Percentiles rank a stretch among this genome's conserved stretches.
phyloP scores from a whole-genome alignment of 2,329 filamentous ascomycete genomes.

The Dactylellina sp. region DNA sequence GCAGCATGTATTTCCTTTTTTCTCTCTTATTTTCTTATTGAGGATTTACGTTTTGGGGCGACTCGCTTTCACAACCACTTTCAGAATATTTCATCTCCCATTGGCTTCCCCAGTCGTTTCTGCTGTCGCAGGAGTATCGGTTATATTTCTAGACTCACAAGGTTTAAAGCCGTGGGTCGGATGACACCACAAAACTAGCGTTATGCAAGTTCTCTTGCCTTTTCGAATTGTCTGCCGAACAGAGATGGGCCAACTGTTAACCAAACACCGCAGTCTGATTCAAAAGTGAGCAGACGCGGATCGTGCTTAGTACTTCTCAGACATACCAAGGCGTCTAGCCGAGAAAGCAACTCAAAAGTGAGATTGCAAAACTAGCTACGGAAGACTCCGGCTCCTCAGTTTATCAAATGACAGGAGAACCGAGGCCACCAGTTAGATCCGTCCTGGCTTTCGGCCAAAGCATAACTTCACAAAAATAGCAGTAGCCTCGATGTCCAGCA shows the following conservation, averaged over 20 bases:
- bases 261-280: constrained; percentile 15
- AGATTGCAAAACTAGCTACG: constrained; percentile 1
- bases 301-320: background rate
- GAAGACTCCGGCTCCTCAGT: constrained; percentile 23
- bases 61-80: constrained; percentile 35
- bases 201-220: constrained; percentile 47
- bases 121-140: constrained; percentile 34
- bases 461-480: too few relatives aligned
- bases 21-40: background rate
- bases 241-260: constrained; percentile 3
- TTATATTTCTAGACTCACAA: constrained; percentile 43
- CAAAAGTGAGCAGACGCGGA: constrained; percentile 1
- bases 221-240: constrained; percentile 48
- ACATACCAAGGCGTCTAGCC: constrained; percentile 26
- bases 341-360: constrained; percentile 36
- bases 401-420: constrained; percentile 20
- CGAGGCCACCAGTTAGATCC: constrained; percentile 5
- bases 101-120: constrained; percentile 35
- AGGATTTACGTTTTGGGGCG: constrained; percentile 4
- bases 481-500: constrained; percentile 15
- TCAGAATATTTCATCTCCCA: constrained; percentile 22
- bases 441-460: background rate
- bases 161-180: constrained; percentile 52
- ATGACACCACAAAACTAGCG: constrained; percentile 55
- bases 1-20: constrained; percentile 37